phyloP scores from a whole-genome alignment of 768 basidiomycete species.

The Naganishia vaughanmartiniae region DNA sequence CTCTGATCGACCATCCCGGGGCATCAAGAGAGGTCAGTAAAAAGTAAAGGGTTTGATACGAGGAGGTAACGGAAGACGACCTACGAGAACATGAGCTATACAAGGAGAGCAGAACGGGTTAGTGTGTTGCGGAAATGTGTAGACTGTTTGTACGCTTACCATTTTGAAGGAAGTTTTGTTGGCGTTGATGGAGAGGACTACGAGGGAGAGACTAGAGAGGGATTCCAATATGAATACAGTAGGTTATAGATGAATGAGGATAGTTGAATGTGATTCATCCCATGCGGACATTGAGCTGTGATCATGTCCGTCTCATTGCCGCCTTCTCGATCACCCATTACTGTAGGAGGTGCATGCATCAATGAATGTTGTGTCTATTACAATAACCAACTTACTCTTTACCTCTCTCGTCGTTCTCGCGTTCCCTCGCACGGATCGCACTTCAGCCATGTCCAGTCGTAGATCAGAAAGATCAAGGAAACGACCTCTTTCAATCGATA shows the following conservation, averaged over 20 bases:
- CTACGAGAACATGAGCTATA: constrained; percentile 35
- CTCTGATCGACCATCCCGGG: constrained; percentile 67
- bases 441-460: constrained; percentile 5
- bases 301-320: not conserved
- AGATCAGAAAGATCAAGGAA: constrained; percentile 15
- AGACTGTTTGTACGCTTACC: not conserved
- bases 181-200: not conserved
- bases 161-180: constrained; percentile 11
- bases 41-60: not conserved
- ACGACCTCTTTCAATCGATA: constrained; percentile 13
- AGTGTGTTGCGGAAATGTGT: not conserved
- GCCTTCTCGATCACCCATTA: too few species aligned
- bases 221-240: not conserved
- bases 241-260: not conserved
- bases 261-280: too few species aligned
- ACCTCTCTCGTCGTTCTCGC: too few species aligned
- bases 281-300: not conserved
- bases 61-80: not conserved
- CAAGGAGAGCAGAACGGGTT: not conserved
- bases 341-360: too few species aligned
- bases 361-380: too few species aligned
- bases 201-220: not conserved
- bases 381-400: too few species aligned
- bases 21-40: constrained; percentile 43
- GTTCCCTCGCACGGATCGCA: too few species aligned